These are phyloP conservation scores for Metschnikowia aberdeeniae DNA, from an alignment of 805 yeast species.

Conservation along the genomic window DNA sequence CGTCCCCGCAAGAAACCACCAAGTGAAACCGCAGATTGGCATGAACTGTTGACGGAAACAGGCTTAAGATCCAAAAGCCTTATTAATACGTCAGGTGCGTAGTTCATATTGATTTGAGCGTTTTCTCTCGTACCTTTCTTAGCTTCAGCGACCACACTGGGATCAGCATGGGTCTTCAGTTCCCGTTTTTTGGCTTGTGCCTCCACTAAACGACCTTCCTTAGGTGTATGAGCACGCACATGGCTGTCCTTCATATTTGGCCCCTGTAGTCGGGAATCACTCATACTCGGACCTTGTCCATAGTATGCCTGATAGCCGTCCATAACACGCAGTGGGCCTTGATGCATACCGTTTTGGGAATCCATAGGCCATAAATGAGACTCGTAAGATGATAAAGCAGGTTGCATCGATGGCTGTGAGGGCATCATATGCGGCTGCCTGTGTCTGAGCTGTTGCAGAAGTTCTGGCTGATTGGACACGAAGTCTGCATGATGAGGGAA, in stretches of 20 bases:
- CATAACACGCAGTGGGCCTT: background rate
- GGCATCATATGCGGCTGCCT: constrained; percentile 19
- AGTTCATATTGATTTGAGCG: constrained; percentile 12
- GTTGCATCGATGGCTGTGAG: constrained; percentile 4
- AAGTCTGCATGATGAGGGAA: constrained; percentile 27
- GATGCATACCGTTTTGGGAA: background rate
- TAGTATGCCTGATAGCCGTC: background rate
- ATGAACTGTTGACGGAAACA: background rate
- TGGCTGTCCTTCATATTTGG: too few relatives aligned
- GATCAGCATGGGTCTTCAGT: background rate
- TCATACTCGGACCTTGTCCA: background rate
- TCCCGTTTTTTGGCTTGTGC: background rate
- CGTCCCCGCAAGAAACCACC: constrained; percentile 41
- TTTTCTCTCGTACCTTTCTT: background rate
- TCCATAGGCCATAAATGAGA: background rate
- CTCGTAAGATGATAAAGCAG: background rate
- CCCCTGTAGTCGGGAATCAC: background rate
- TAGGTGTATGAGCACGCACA: too few relatives aligned
- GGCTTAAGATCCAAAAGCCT: constrained; percentile 14
- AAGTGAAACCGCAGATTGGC: constrained; percentile 1
- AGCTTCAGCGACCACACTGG: background rate
- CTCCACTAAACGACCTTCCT: background rate
- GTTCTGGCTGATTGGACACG: constrained; percentile 27
- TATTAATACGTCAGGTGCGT: constrained; percentile 7
- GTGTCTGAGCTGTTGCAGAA: constrained; percentile 35